A percentile compares a stretch with the other conserved stretches of the same genome.
Evolutionary conservation across 2,329 filamentous ascomycete genomes (phyloP).

Genomic region (Alternaria panax): DNA sequence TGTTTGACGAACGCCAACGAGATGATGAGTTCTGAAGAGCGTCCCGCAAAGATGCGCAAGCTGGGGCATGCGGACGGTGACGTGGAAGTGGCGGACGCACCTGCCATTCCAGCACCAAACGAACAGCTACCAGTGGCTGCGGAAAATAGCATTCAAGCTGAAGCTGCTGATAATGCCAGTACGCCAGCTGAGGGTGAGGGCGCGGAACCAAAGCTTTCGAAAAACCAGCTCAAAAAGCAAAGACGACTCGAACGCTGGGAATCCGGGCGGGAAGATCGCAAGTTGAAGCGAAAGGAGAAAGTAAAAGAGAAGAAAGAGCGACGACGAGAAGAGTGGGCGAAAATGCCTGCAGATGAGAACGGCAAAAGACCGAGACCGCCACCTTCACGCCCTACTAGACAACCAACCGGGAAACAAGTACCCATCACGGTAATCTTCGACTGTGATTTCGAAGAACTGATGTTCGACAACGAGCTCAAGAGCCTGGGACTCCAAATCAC

Average conservation of each 20-base stretch:
- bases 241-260: conserved; percentile 78
- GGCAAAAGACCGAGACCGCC: conserved; percentile 26
- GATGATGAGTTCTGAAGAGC: conserved; percentile 63
- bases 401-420: conserved; percentile 61
- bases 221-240: conserved; percentile 84
- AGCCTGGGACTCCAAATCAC: conserved; percentile 86
- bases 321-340: conserved; percentile 55
- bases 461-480: conserved; percentile 84
- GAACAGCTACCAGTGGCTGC: conserved; percentile 18
- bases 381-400: conserved; percentile 27
- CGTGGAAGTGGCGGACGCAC: conserved; percentile 15
- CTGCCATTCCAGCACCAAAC: conserved; percentile 19
- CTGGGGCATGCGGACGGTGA: conserved; percentile 48
- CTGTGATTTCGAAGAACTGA: conserved; percentile 89
- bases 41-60: conserved; percentile 64
- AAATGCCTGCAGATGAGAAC: conserved; percentile 41
- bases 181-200: conserved; percentile 10
- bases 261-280: conserved; percentile 67
- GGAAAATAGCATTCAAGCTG: conserved; percentile 19
- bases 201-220: conserved; percentile 66
- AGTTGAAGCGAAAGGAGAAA: conserved; percentile 66
- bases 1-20: background rate
- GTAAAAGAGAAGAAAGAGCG: conserved; percentile 61
- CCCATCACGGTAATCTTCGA: conserved; percentile 86
- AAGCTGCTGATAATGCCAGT: conserved; percentile 4